Conservation (phyloP, 2,329 filamentous ascomycete genomes). For the Dichotomopilus funicola region DNA sequence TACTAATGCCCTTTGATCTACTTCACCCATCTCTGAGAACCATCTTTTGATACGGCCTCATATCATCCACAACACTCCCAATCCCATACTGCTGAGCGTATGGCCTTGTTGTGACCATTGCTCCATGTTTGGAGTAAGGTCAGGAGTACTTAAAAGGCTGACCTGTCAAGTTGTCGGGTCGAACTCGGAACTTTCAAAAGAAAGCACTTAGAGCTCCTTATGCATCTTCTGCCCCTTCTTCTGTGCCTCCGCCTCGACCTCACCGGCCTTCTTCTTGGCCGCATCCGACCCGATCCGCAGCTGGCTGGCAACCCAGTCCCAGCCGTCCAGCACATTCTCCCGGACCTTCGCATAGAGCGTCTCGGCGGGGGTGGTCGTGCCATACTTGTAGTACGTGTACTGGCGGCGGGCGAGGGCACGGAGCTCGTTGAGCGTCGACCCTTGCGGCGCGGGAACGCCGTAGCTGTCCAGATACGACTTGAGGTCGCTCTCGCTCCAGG, state of each 20-base stretch:
- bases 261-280: conserved; percentile 43
- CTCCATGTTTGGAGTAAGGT: background rate
- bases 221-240: conserved; percentile 36
- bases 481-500: conserved; percentile 66
- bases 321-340: conserved; percentile 41
- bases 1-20: too few species aligned
- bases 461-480: conserved; percentile 77
- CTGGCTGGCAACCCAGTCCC: conserved; percentile 47
- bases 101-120: too few species aligned
- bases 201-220: conserved; percentile 41
- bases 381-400: conserved; percentile 70
- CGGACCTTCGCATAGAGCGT: conserved; percentile 60
- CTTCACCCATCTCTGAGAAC: too few species aligned
- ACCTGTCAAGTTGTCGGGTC: too few species aligned
- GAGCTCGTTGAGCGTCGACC: conserved; percentile 61
- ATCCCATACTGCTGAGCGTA: too few species aligned
- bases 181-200: too few species aligned
- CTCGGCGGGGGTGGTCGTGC: conserved; percentile 58
- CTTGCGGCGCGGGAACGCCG: conserved; percentile 61
- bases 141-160: background rate
- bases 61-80: too few species aligned
- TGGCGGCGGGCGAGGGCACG: conserved; percentile 66
- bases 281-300: conserved; percentile 42
- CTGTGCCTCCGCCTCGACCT: conserved; percentile 20
- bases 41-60: too few species aligned